Conservation (phyloP, 140 eudicot species). For the Senecio squalidus region DNA sequence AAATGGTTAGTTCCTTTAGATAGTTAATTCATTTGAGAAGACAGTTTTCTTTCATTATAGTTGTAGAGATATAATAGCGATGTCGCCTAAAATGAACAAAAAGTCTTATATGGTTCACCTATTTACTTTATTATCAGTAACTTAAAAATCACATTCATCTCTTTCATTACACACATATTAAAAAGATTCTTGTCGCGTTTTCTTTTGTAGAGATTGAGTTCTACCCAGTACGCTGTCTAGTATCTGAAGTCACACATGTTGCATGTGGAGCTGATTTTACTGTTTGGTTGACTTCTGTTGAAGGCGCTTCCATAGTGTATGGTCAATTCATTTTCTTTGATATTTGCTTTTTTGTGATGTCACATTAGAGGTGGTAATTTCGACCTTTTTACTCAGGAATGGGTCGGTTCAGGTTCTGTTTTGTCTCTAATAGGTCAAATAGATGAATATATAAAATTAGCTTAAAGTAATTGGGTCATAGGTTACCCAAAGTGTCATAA, state of each 20-base stretch:
- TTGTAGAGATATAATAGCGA: background rate
- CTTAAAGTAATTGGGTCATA: background rate
- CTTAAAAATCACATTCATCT: too few species aligned
- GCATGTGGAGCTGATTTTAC: slow-evolving; percentile 96
- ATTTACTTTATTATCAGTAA: too few species aligned
- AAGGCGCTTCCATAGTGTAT: slow-evolving; percentile 91
- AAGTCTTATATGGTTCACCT: too few species aligned
- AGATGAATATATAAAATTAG: background rate
- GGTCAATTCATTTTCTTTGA: slow-evolving; percentile 25
- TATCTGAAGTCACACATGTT: slow-evolving; percentile 56
- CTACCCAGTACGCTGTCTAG: slow-evolving; percentile 76
- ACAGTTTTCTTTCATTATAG: background rate
- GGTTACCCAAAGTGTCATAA: too few species aligned
- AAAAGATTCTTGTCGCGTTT: background rate
- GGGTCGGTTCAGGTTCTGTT: background rate
- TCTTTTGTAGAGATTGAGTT: slow-evolving; percentile 59
- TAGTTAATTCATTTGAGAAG: background rate
- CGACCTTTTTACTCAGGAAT: background rate
- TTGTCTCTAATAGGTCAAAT: background rate
- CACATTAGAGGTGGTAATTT: background rate
- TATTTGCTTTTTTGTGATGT: background rate
- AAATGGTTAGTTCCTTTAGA: slow-evolving; percentile 74
- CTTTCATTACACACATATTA: too few species aligned
- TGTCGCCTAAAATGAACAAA: background rate
- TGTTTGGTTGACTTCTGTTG: slow-evolving; percentile 81